Conservation (phyloP, 1,139 yeast genomes). For the Scheffersomyces cryptocercus region DNA sequence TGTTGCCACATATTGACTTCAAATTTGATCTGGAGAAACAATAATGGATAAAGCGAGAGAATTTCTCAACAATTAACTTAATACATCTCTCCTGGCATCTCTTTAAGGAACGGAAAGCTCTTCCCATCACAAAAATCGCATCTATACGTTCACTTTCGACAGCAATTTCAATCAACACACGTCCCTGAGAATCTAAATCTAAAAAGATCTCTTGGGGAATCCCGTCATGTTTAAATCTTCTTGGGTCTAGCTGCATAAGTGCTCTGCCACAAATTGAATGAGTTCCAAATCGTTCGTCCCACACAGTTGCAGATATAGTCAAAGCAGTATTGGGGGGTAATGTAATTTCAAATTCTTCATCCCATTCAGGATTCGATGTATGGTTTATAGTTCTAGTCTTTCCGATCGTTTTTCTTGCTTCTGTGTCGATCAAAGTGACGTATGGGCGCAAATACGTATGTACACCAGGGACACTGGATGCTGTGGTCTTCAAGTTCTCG, state of each 20-base stretch:
- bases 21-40: slow-evolving; percentile 49
- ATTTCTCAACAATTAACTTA: slow-evolving; percentile 66
- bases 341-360: slow-evolving; percentile 77
- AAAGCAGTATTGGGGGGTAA: slow-evolving; percentile 39
- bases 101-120: slow-evolving; percentile 64
- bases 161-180: slow-evolving; percentile 61
- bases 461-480: slow-evolving; percentile 33
- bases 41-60: slow-evolving; percentile 41
- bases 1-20: slow-evolving; percentile 53
- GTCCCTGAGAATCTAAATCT: slow-evolving; percentile 71
- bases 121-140: slow-evolving; percentile 76
- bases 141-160: slow-evolving; percentile 79
- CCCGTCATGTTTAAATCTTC: slow-evolving; percentile 66
- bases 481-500: slow-evolving; percentile 58
- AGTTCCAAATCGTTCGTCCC: slow-evolving; percentile 67
- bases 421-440: slow-evolving; percentile 66
- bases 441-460: slow-evolving; percentile 66
- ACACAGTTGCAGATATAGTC: slow-evolving; percentile 61
- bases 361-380: slow-evolving; percentile 79
- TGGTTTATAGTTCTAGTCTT: slow-evolving; percentile 67
- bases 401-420: slow-evolving; percentile 59
- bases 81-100: slow-evolving; percentile 66
- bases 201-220: slow-evolving; percentile 61
- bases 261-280: slow-evolving; percentile 75
- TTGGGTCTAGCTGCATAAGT: slow-evolving; percentile 62